Evolutionary conservation across 352 stramenopile genomes (phyloP), one percentile per base, ranked within the genome.

Genomic region (Phytophthora vignae): DNA sequence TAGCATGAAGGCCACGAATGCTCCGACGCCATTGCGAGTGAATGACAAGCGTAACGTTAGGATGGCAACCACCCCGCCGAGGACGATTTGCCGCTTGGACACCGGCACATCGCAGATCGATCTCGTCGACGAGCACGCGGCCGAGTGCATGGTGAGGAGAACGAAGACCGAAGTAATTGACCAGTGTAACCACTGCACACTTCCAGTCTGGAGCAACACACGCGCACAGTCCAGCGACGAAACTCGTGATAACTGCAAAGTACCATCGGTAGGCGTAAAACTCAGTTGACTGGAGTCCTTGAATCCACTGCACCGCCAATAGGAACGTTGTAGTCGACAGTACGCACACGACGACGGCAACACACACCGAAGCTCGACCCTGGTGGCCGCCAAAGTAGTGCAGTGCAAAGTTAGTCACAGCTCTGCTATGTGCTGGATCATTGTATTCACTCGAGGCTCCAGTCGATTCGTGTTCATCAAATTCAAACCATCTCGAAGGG

Each of bases 61-160:
- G 19, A 85, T 67, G 12, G 71, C 22, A 0, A 79, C 36, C 15
- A 80, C 61, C 19, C 61, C 71, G 19, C 46, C 58, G 33, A 83
- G 56, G 8, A 76, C 36, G 10, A 74, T 50, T 12, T 73, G 27
- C 17, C 54, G 25, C n/a, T 27, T n/a, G 17, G 54, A 25, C 54
- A 60, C 19, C 19, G 21, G 9, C 19, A 31, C 12, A 21, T 42
- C 29, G 4, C 53, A 59, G 11, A 17, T 6, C 12, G 0, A 17
- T 44, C 27, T 17, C 10, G 53, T 15, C 4, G 17, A 71, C 6
- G 66, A 56, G 44, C 76, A 87, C 21, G 71, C 61, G 27, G 63
- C 79, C 15, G 69, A 78, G 55, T 81, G 69, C 61, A 84, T 69
- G 14, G 76, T 81, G 27, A 83, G 62, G 11, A 78, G 42, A 0